Base-by-base conservation (phyloP, 2,329 filamentous ascomycete species). In the Fusarium heterosporum region DNA sequence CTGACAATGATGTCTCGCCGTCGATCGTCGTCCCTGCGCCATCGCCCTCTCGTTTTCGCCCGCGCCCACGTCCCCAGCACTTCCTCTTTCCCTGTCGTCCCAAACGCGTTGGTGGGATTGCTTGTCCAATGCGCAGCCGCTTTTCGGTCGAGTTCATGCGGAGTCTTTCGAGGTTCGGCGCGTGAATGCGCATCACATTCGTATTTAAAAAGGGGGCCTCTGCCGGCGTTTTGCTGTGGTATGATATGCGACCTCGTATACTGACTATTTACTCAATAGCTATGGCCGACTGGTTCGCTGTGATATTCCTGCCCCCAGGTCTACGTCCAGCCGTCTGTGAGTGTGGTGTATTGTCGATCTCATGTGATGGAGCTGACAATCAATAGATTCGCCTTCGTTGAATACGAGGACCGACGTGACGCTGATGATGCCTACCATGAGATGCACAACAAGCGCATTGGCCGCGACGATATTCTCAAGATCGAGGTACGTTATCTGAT, bases 391-490 rank as follows among this genome's bases (percentile, higher is more conserved):
- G 96, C 96, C 36, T 99, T 99, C 79, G 96, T 99, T 69, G 96
- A 99, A 82, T 99, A 99, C 80, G 96, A 99, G 84, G 96, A 94
- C 80, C 93, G 95, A 74, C 94, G 96, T 73, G 96, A 99, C 85
- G 94, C 96, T 68, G 96, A 99, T 80, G 96, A 99, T 83, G 96
- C 96, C 46, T 99, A 99, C 79, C 93, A 99, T 80, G 96, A 99
- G 83, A 99, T 99, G 96, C 96, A 99, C 78, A 98, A 98, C 85
- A 97, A 97, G 88, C 93, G 95, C 71, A 93, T 99, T 73, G 94
- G 93, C 46, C 91, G 95, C 66, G 96, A 99, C 77, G 96, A 99
- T 75, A 83, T 97, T 61, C 79, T 99, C 82, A 99, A 99, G 84
- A 98, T 99, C 71, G 96, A 99, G 88, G 96, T 97, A 82, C 72